Evolutionary conservation across 208 protist genomes (phyloP), one percentile per base, ranked within the genome.

Genomic region (Giardia duodenalis): DNA sequence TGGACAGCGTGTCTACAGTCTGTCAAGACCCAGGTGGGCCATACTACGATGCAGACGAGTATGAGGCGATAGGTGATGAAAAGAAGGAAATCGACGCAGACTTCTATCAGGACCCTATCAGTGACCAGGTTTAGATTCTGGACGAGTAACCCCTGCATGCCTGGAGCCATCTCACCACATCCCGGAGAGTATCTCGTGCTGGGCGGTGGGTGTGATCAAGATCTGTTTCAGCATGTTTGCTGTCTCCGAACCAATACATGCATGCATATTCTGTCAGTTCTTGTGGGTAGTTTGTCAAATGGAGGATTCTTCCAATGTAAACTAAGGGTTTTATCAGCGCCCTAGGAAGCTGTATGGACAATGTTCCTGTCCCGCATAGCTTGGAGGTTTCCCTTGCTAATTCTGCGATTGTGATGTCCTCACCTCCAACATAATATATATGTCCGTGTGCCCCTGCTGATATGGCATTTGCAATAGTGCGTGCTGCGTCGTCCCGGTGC

Each of bases 161-260:
- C n/a, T n/a, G n/a, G n/a, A n/a, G n/a, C n/a, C n/a, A n/a, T 30
- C 30, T 10, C 30, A 76, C 57, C 10, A 30, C 57, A 76, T 76
- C 57, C 30, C 57, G 57, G 30, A 76, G 57, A 30, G 30, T 30
- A 39, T 76, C 57, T 39, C 30, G 19, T 30, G 57, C 19, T 39
- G 57, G 10, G 10, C 57, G 57, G 19, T 39, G 19, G 19, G 19
- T 76, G 30, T 76, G 57, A 30, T 30, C 57, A 39, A 76, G 57
- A 30, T 76, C 57, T 76, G 10, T 10, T 39, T 39, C 30, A 76
- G 57, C 57, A 10, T 76, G 19, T 76, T 10, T 76, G 30, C 57
- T 76, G 30, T 76, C 57, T 76, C 57, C 57, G 57, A 76, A 76
- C 57, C 57, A 76, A 30, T 76, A 76, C 57, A 76, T 76, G 30